Base-by-base conservation (phyloP, 805 yeast genomes). In the Candida bentonensis region DNA sequence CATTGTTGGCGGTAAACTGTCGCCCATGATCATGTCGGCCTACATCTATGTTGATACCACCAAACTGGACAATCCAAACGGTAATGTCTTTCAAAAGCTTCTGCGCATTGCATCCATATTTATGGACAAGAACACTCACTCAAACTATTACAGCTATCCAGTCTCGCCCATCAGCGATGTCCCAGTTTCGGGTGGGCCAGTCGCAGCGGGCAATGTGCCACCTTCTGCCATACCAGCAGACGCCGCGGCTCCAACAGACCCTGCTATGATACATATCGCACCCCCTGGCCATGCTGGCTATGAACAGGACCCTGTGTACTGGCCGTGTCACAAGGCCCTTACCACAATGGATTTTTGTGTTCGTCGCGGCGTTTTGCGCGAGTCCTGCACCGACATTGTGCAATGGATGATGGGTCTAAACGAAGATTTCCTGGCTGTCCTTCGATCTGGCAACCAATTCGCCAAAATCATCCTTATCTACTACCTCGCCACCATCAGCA, bases 351-450 rank as follows among this genome's bases (percentile, higher is more conserved):
- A 30, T 15, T 30, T 30, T n/a, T 30, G 36, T 30, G 17, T 30
- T 5, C 36, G 36, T 17, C 11, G 36, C 7, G 36, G 20, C 11
- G 36, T 30, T n/a, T 15, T 30, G 20, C 7, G 36, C 7, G 17
- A 30, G n/a, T 30, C 36, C 36, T 30, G 36, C 36, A 30, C 36
- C 11, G 20, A 30, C 20, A 30, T 30, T 9, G 17, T 30, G 5
- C 36, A 30, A n/a, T 30, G 36, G 36, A 30, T 30, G 36, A 30
- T 30, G 36, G 36, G 36, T 30, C 17, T 30, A 5, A 30, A 30
- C 36, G 36, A 30, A 30, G 36, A 30, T n/a, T 30, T 30, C n/a
- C 36, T 30, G 5, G 20, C 7, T 7, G 36, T 30, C 20, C 17
- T 30, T 5, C 13, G 20, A 5, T 30, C 36, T 30, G 36, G 36